Conservation (phyloP, 805 yeast species). For the Schwanniomyces sp. region DNA sequence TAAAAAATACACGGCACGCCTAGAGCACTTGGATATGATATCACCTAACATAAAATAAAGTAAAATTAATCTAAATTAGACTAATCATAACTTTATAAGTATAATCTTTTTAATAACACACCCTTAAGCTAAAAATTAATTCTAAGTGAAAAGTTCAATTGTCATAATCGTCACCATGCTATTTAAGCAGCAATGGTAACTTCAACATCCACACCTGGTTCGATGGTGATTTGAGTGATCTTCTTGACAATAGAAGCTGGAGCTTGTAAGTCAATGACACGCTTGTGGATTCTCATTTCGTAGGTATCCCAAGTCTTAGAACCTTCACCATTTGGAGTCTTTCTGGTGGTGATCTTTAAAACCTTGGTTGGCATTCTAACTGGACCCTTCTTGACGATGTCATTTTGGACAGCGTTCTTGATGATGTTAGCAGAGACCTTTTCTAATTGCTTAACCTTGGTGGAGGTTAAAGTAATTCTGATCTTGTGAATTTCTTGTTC, state of each 20-base stretch:
- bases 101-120: background rate
- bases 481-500: conserved; percentile 89
- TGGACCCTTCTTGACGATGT: conserved; percentile 95
- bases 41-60: conserved; percentile 9
- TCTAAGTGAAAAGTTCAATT: background rate
- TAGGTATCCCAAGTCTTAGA: conserved; percentile 99
- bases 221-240: conserved; percentile 96
- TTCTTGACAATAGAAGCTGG: conserved; percentile 91
- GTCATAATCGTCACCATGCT: conserved; percentile 4
- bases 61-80: background rate
- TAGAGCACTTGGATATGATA: conserved; percentile 49
- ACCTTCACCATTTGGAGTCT: conserved; percentile 99
- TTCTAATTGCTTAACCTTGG: conserved; percentile 98
- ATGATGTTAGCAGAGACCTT: conserved; percentile 90
- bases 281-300: conserved; percentile 99
- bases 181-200: conserved; percentile 83
- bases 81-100: background rate
- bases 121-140: background rate
- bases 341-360: conserved; percentile 97
- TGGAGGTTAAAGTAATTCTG: conserved; percentile 98
- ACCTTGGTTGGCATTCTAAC: conserved; percentile 99
- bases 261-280: conserved; percentile 97
- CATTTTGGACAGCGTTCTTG: conserved; percentile 78
- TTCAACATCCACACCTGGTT: conserved; percentile 99
- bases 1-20: conserved; percentile 56